Percentiles rank a stretch among this genome's conserved stretches.
These are phyloP conservation scores for Akanthomyces muscarius DNA, from an alignment of 2,329 filamentous ascomycete species.

Conservation along the genomic window DNA sequence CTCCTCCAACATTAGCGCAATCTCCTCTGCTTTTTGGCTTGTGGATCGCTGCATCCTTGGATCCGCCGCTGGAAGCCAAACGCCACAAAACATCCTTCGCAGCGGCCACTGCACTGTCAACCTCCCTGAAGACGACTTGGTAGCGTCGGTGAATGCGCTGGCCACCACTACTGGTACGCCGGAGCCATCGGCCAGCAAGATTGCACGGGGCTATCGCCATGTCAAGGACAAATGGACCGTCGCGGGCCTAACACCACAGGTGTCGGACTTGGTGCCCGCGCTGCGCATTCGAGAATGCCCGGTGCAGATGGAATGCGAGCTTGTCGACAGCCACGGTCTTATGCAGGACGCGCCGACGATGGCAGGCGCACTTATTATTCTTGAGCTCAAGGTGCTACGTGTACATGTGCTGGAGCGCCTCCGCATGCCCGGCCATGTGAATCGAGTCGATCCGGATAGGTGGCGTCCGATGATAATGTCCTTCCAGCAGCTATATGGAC, in stretches of 20 bases:
- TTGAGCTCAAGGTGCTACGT: conserved; percentile 36
- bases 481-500: conserved; percentile 41
- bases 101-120: conserved; percentile 42
- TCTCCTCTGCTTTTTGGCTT: conserved; percentile 44
- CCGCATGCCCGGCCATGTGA: conserved; percentile 33
- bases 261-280: conserved; percentile 33
- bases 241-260: conserved; percentile 31
- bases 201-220: conserved; percentile 30
- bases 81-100: conserved; percentile 37
- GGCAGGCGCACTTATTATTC: conserved; percentile 27
- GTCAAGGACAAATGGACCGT: conserved; percentile 37
- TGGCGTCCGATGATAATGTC: conserved; percentile 43
- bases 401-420: conserved; percentile 32
- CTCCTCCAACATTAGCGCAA: conserved; percentile 38
- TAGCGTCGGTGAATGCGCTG: conserved; percentile 32
- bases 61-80: conserved; percentile 33
- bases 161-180: conserved; percentile 35
- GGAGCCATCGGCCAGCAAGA: conserved; percentile 27
- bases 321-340: conserved; percentile 31
- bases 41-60: conserved; percentile 41
- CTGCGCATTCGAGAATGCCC: conserved; percentile 36
- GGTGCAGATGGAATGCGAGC: conserved; percentile 40
- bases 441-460: conserved; percentile 39
- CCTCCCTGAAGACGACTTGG: conserved; percentile 34
- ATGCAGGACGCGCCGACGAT: conserved; percentile 30